Conservation (phyloP, 2,329 filamentous ascomycete genomes). For the Cryphonectria radicalis region DNA sequence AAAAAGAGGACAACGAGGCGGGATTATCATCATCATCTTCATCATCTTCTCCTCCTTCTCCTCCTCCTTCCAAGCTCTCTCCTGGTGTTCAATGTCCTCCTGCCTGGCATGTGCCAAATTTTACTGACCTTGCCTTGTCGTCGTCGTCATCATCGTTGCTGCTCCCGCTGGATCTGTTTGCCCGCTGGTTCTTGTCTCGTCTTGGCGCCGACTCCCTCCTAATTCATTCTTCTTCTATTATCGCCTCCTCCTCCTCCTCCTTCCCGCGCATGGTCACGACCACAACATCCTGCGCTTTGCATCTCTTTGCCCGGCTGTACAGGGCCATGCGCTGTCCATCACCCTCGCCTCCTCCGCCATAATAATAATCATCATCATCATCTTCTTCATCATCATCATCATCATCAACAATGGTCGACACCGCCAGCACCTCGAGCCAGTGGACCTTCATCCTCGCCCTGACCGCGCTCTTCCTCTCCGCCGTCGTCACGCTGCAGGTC, state of each 20-base stretch:
- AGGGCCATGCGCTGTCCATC: conserved; percentile 32
- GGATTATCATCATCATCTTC: not conserved
- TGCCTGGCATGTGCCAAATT: not conserved
- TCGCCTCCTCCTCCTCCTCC: not conserved
- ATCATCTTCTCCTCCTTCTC: not conserved
- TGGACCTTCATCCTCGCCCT: conserved; percentile 63
- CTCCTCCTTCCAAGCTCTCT: not conserved
- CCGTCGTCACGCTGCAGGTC: conserved; percentile 58
- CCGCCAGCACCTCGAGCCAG: conserved; percentile 48
- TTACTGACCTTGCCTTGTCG: not conserved
- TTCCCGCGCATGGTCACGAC: conserved; percentile 21
- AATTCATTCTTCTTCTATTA: not conserved
- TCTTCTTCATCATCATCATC: conserved; percentile 41
- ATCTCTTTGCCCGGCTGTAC: conserved; percentile 11
- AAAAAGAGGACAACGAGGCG: not conserved
- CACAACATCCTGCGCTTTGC: conserved; percentile 28
- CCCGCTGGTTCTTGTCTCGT: not conserved
- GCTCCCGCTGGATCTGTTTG: not conserved
- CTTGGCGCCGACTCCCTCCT: not conserved
- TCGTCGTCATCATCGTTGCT: conserved; percentile 5
- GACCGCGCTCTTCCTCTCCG: conserved; percentile 60
- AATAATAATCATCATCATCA: conserved; percentile 36
- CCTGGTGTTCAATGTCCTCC: not conserved
- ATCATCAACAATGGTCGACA: conserved; percentile 49
- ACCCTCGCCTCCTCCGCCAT: conserved; percentile 11